Conservation (phyloP, 2,329 filamentous ascomycete species). For the Ophiocordyceps camponoti-floridani region DNA sequence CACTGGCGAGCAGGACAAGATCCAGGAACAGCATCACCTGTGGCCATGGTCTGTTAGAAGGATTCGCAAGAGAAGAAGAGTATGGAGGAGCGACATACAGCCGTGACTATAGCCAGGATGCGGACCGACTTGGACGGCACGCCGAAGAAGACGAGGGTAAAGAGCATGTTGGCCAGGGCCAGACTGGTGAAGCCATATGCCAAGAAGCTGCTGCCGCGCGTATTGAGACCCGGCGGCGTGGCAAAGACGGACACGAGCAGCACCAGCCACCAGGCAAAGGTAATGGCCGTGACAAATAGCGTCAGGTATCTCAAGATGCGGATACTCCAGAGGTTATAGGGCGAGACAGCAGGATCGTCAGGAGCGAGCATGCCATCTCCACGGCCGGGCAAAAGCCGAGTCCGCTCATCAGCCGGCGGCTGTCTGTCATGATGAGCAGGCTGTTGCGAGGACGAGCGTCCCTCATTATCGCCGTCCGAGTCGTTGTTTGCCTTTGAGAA, state of each 20-base stretch:
- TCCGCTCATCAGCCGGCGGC: conserved; percentile 30
- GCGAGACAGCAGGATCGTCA: conserved; percentile 45
- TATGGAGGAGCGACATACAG: conserved; percentile 13
- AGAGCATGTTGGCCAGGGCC: conserved; percentile 56
- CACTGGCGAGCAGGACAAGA: conserved; percentile 61
- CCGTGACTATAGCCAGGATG: conserved; percentile 50
- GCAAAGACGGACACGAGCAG: conserved; percentile 82
- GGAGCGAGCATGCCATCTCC: conserved; percentile 29
- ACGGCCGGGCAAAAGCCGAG: conserved; percentile 51
- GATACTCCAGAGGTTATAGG: conserved; percentile 89
- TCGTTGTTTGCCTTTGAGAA: not conserved
- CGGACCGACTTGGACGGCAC: conserved; percentile 67
- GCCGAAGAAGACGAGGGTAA: conserved; percentile 72
- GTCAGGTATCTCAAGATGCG: conserved; percentile 65
- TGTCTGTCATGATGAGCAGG: conserved; percentile 4
- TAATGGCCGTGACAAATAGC: conserved; percentile 54
- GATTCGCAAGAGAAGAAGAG: not conserved
- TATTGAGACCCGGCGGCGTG: conserved; percentile 72
- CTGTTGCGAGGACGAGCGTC: not conserved
- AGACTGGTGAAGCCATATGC: conserved; percentile 71
- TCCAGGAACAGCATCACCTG: conserved; percentile 33
- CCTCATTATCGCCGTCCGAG: conserved; percentile 2
- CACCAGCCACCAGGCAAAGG: conserved; percentile 84
- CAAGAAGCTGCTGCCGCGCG: conserved; percentile 82
- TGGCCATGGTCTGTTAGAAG: not conserved